Conservation (phyloP, 257 asterid species). For the Pogostemon cablin region DNA sequence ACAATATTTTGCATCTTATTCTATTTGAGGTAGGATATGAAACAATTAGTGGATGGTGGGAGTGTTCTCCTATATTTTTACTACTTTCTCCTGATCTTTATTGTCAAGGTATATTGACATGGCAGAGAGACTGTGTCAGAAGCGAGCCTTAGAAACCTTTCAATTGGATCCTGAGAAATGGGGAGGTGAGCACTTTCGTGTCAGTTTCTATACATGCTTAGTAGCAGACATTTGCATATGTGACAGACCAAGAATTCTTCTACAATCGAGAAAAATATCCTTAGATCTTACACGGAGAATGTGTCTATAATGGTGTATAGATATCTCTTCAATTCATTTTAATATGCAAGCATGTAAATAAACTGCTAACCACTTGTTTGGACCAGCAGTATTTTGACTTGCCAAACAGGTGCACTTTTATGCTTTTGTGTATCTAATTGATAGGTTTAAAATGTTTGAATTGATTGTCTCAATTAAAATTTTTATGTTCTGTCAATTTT, state of each 20-base stretch:
- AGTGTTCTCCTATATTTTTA: conserved; percentile 10
- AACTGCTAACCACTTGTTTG: neutral
- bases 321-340: neutral
- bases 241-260: neutral
- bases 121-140: conserved; percentile 96
- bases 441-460: neutral
- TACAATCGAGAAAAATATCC: neutral
- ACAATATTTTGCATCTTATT: neutral
- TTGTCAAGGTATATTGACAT: conserved; percentile 85
- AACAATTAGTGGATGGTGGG: neutral
- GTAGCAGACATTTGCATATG: conserved; percentile 4
- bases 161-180: conserved; percentile 83
- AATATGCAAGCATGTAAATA: conserved; percentile 11
- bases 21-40: neutral
- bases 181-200: conserved; percentile 70
- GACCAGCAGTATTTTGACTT: conserved; percentile 5
- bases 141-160: conserved; percentile 89
- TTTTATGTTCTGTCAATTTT: neutral
- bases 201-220: neutral
- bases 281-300: neutral
- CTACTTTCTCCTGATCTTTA: conserved; percentile 10
- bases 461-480: neutral
- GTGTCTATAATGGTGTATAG: neutral
- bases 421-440: neutral
- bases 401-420: neutral